Evolutionary conservation across 441 rosid species (phyloP).

Genomic region (Jatropha podagrica): DNA sequence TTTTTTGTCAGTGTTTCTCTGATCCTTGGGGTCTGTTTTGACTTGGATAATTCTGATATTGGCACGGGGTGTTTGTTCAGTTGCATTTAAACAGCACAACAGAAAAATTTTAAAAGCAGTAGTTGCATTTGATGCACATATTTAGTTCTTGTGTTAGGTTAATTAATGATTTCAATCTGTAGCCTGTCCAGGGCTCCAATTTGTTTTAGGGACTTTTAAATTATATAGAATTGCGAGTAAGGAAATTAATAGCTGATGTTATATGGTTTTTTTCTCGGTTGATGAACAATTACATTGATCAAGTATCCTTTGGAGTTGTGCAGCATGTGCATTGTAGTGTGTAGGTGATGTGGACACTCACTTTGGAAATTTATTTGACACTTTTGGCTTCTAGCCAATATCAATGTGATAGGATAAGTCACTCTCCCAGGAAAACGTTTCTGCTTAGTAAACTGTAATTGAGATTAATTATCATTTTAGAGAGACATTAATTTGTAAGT

Average conservation of each 20-base stretch:
- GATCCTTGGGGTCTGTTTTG: background rate
- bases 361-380: background rate
- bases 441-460: background rate
- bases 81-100: background rate
- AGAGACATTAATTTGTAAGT: background rate
- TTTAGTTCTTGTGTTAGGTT: too few species aligned
- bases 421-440: background rate
- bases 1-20: background rate
- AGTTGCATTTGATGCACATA: constrained; percentile 2
- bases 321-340: background rate
- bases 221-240: background rate
- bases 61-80: too few species aligned
- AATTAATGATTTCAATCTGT: too few species aligned
- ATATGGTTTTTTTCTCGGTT: background rate
- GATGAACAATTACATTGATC: background rate
- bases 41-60: too few species aligned
- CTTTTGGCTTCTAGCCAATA: too few species aligned
- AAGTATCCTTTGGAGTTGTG: background rate
- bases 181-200: background rate
- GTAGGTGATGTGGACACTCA: background rate
- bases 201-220: too few species aligned
- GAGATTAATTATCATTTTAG: background rate
- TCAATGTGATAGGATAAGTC: background rate
- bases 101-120: background rate
- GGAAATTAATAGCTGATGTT: background rate